These are phyloP conservation scores for Apiospora koreana DNA, from an alignment of 2,329 filamentous ascomycete species.

Conservation along the genomic window DNA sequence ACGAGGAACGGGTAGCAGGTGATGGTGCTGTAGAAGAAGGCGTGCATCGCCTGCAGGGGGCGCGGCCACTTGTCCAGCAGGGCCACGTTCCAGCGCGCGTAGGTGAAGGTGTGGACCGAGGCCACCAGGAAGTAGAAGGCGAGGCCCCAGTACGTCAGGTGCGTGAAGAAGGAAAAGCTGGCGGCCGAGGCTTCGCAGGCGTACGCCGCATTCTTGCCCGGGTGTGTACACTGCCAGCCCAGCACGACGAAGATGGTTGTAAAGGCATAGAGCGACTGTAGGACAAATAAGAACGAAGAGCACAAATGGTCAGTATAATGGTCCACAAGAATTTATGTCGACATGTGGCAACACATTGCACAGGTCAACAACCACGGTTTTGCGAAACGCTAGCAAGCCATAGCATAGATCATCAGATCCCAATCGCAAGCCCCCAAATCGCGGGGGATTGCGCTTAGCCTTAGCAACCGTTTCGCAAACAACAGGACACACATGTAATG, in stretches of 20 bases:
- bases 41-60: slow-evolving; percentile 64
- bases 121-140: slow-evolving; percentile 76
- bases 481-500: not conserved
- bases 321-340: not conserved
- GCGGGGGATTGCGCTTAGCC: not conserved
- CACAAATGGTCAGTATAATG: not conserved
- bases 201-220: slow-evolving; percentile 28
- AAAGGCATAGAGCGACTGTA: slow-evolving; percentile 64
- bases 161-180: slow-evolving; percentile 81
- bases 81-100: slow-evolving; percentile 54
- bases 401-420: not conserved
- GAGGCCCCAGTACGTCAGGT: slow-evolving; percentile 79
- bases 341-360: not conserved
- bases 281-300: not conserved
- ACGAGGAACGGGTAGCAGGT: slow-evolving; percentile 69
- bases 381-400: not conserved
- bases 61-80: slow-evolving; percentile 63
- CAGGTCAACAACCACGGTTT: not conserved
- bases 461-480: not conserved
- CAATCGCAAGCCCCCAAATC: not conserved
- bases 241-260: slow-evolving; percentile 69
- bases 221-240: slow-evolving; percentile 62
- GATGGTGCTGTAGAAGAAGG: slow-evolving; percentile 63
- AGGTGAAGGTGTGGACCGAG: slow-evolving; percentile 68
- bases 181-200: slow-evolving; percentile 48